Conservation (phyloP, 768 basidiomycete species). For the Tricholoma sp. region DNA sequence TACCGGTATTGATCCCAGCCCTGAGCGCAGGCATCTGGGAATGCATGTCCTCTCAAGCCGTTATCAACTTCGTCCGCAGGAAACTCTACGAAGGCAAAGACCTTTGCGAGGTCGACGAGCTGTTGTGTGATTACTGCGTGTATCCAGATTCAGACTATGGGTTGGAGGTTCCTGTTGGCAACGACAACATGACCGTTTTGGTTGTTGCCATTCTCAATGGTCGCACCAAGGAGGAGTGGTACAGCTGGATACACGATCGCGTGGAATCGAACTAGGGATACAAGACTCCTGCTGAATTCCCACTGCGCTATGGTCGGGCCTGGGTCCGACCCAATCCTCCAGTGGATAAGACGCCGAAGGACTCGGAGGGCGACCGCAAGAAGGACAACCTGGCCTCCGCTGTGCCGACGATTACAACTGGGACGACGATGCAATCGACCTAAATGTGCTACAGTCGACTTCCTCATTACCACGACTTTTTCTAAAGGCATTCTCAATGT, state of each 20-base stretch:
- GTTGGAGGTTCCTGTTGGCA: constrained; percentile 57
- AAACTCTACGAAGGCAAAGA: constrained; percentile 74
- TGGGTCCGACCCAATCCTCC: too few species aligned
- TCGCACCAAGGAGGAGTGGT: constrained; percentile 90
- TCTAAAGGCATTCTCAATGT: too few species aligned
- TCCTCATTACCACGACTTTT: neutral
- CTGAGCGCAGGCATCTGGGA: constrained; percentile 95
- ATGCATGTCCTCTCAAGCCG: constrained; percentile 89
- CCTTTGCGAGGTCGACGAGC: constrained; percentile 77
- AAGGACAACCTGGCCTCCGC: neutral
- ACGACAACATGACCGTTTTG: constrained; percentile 98
- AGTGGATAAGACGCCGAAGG: too few species aligned
- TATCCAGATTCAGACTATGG: constrained; percentile 55
- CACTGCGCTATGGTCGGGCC: neutral
- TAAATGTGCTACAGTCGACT: neutral
- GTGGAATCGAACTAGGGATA: neutral
- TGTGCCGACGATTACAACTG: neutral
- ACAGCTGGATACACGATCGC: constrained; percentile 57
- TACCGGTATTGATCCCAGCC: constrained; percentile 2
- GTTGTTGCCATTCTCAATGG: constrained; percentile 86
- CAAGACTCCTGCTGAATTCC: neutral
- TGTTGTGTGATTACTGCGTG: constrained; percentile 88
- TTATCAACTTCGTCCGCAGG: constrained; percentile 81
- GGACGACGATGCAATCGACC: neutral
- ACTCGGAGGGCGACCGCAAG: neutral